Evolutionary conservation across 345 rosid genomes (phyloP).

Genomic region (Linum usitatissimum): DNA sequence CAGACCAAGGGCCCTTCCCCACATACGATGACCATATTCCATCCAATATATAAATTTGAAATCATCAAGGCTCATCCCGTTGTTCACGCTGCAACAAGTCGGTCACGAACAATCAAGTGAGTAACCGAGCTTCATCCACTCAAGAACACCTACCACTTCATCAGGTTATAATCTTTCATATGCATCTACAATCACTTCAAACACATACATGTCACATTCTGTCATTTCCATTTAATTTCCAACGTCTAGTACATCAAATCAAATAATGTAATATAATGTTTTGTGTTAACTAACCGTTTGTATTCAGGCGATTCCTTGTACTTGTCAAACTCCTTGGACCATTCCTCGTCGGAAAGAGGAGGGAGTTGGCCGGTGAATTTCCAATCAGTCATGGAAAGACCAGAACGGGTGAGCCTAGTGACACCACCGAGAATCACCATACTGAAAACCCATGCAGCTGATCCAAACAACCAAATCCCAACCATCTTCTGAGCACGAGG

Average conservation of each 20-base stretch:
- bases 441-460: slow-evolving; percentile 90
- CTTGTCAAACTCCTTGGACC: slow-evolving; percentile 73
- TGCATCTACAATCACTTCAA: neutral
- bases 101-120: slow-evolving; percentile 3
- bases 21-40: slow-evolving; percentile 96
- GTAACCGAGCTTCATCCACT: neutral
- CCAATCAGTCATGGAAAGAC: slow-evolving; percentile 98
- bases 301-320: slow-evolving; percentile 85
- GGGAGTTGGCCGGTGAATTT: slow-evolving; percentile 77
- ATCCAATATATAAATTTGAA: slow-evolving; percentile 96
- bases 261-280: too few relatives aligned
- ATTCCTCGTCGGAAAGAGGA: slow-evolving; percentile 72
- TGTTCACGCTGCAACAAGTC: slow-evolving; percentile 49
- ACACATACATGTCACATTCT: too few relatives aligned
- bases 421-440: slow-evolving; percentile 88
- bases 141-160: neutral
- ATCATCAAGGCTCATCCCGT: slow-evolving; percentile 86
- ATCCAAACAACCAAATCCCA: slow-evolving; percentile 89
- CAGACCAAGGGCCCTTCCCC: slow-evolving; percentile 97
- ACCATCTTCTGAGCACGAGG: slow-evolving; percentile 76
- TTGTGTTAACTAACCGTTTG: slow-evolving; percentile 36
- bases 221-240: too few relatives aligned
- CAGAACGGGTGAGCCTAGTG: slow-evolving; percentile 78
- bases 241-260: too few relatives aligned
- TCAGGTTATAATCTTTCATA: neutral